Base-by-base conservation (phyloP, 2,329 filamentous ascomycete species). In the Fusarium sp. region DNA sequence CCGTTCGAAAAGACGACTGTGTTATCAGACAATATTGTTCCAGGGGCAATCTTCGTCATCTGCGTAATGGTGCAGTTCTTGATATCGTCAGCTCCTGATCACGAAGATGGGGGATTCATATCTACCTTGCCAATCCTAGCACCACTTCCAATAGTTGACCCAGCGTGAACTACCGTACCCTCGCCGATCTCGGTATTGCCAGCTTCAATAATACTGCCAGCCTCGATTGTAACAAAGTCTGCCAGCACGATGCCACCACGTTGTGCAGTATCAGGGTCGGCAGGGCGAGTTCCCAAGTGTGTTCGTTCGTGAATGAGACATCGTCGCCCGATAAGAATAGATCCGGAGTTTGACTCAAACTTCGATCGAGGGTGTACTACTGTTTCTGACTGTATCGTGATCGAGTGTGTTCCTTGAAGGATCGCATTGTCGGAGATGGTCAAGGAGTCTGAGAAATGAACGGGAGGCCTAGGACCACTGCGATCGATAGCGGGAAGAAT, bases 321-420 rank as follows among this genome's bases (percentile, higher is more conserved):
- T 57, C 92, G 90, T 65, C 93, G 90, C 31, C 95, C 94, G 66
- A 97, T 89, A 33, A 91, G 90, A 73, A 98, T 90, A 46, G 94
- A 91, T 8, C 94, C 94, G 56, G 92, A 87, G 63, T 90, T 90
- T 13, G 95, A 92, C 77, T 94, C 93, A 62, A 98, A 88, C 69
- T 91, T 90, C 20, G 91, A 89, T 53, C 95, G 93, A 2, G 96
- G 95, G 77, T 98, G 95, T n/a, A 99, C 83, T 11, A 98, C 89
- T 7, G 90, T 91, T 77, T 94, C 91, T 29, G 93, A 87, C 62
- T 91, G 91, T 70, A 98, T 90, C 47, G 90, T 91, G 71, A 99
- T 93, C 3, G 90, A 91, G 79, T 97, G 88, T 5, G 88, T 90
- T 71, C 96, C 96, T 22, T 85, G 89, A 22, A 92, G 83, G 22